phyloP scores from a whole-genome alignment of 257 asterid species.

The Solanum sejunctum region DNA sequence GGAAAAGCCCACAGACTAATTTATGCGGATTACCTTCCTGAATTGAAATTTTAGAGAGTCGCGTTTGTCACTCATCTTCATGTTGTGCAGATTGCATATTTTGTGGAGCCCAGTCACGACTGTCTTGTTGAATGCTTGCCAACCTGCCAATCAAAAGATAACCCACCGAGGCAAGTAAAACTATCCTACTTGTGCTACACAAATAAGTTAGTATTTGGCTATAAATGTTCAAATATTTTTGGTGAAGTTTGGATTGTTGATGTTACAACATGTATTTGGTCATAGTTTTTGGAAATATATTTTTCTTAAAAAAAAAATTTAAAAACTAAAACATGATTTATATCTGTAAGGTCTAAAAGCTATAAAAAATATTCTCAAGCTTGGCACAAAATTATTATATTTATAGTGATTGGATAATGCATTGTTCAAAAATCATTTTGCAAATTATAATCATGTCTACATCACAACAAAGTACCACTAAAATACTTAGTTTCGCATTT shows the following conservation, averaged over 20 bases:
- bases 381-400: no score
- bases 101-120: slow-evolving; percentile 60
- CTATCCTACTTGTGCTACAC: not conserved
- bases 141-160: slow-evolving; percentile 60
- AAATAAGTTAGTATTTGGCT: not conserved
- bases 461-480: no score
- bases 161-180: slow-evolving; percentile 67
- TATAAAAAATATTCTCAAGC: no score
- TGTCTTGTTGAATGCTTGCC: slow-evolving; percentile 79
- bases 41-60: not conserved
- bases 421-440: no score
- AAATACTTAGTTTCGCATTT: no score
- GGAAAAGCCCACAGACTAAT: not conserved
- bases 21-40: not conserved
- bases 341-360: no score
- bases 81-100: slow-evolving; percentile 57
- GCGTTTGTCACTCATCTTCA: not conserved
- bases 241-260: not conserved
- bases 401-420: no score
- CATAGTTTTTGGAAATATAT: not conserved
- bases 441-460: no score
- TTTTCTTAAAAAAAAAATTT: not conserved
- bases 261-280: not conserved
- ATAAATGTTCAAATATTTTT: not conserved
- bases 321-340: no score